Percentiles rank a stretch among this genome's conserved stretches.
phyloP scores from a whole-genome alignment of 371 early-diverging fungal genomes.

The Lichtheimia corymbifera region DNA sequence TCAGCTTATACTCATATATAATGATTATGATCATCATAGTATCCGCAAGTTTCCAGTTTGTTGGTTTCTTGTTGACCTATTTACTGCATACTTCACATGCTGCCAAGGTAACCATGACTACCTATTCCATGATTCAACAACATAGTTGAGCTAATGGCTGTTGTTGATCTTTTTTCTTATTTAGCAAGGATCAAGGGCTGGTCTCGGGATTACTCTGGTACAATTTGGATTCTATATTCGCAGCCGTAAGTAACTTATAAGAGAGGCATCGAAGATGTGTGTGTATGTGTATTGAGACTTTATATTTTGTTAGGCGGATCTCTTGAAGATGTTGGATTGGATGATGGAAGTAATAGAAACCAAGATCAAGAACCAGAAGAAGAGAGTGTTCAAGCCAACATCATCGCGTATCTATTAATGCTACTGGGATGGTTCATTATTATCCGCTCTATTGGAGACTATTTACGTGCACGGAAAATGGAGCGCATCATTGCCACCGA shows the following conservation, averaged over 20 bases:
- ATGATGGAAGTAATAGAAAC: constrained; percentile 25
- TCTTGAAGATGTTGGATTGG: constrained; percentile 32
- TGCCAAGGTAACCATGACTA: constrained; percentile 46
- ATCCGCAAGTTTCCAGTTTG: constrained; percentile 72
- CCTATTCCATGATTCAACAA: no score
- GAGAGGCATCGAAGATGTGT: no score
- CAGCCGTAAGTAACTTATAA: constrained; percentile 46
- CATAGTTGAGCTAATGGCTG: no score
- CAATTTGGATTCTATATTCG: constrained; percentile 59
- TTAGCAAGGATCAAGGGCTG: constrained; percentile 63
- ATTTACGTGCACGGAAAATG: constrained; percentile 48
- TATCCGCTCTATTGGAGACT: constrained; percentile 54
- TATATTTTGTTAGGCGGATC: constrained; percentile 48
- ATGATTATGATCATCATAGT: constrained; percentile 31
- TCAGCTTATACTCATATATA: not conserved
- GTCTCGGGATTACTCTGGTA: constrained; percentile 62
- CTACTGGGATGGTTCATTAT: constrained; percentile 63
- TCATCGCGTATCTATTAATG: constrained; percentile 52
- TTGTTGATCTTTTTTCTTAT: no score
- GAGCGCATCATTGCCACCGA: constrained; percentile 26
- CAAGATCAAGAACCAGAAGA: constrained; percentile 20
- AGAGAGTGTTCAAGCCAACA: constrained; percentile 31
- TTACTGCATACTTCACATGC: constrained; percentile 67
- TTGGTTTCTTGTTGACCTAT: constrained; percentile 72
- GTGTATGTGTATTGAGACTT: not conserved